Base-by-base conservation (phyloP, 2,329 filamentous ascomycete genomes). In the Botrytis galanthina region DNA sequence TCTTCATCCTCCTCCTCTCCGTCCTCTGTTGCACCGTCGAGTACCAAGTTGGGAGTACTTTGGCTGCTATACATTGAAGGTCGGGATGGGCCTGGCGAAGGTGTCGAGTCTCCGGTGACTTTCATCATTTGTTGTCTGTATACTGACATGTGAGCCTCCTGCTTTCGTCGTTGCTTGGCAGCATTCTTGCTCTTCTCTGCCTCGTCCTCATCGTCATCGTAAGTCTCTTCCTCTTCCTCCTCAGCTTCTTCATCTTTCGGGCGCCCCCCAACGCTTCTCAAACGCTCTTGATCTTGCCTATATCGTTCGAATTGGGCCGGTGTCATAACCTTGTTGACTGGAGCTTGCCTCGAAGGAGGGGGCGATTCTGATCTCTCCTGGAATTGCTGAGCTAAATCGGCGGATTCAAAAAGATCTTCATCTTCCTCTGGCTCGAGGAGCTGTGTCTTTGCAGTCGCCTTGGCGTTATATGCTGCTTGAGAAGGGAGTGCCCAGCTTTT, bases 41-140 rank as follows among this genome's bases (percentile, higher is more conserved):
- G 75, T 59, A 75, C 80, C 32, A 92, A 81, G 75, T 90, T 90
- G 1, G 91, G 89, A 6, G 89, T 88, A 80, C 91, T 93, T 78
- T 87, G 85, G 7, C 88, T 48, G 86, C 84, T 29, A 87, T 85
- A 68, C 84, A 84, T 72, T 22, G 88, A 86, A n/a, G 89, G 88
- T 39, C 86, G 82, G 18, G 84, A 80, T 22, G 86, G 81, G 20
- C 82, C 61, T 39, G 59, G 77, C 60, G 84, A 83, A 18, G 86
- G 73, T 82, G 86, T 82, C 35, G 89, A 84, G 78, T 95, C 93
- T 66, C 94, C 94, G 0, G 94, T 97, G 44, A 96, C 92, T 83
- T 97, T 97, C 92, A 95, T 97, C 94, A 97, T 97, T 82, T 96
- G 93, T 81, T 97, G 94, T 73, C 94, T 89, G 82, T 97, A 97